A percentile compares a stretch with the other conserved stretches of the same genome.
Conservation (phyloP, 2,329 filamentous ascomycete genomes). For the Aspergillus pseudoviridinutans region DNA sequence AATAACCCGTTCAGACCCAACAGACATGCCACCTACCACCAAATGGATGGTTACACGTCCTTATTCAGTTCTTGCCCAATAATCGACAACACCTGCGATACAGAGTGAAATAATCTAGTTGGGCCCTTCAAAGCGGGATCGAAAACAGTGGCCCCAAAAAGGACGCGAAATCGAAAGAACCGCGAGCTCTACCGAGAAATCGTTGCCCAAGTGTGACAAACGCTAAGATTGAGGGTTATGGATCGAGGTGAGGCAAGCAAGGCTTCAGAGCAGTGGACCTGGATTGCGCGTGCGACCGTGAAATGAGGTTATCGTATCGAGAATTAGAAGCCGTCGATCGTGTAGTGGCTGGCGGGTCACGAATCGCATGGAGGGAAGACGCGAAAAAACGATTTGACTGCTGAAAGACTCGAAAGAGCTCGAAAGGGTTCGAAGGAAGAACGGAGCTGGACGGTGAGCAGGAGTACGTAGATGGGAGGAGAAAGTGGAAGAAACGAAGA, state of each 20-base stretch:
- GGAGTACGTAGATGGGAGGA: background rate
- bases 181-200: background rate
- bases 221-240: background rate
- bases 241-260: background rate
- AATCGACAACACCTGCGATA: background rate
- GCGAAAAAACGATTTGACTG: background rate
- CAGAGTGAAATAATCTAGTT: background rate
- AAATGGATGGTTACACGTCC: slow-evolving; percentile 1
- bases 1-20: slow-evolving; percentile 16
- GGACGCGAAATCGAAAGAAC: background rate
- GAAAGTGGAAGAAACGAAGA: slow-evolving; percentile 5
- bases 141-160: background rate
- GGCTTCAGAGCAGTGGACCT: slow-evolving; percentile 9
- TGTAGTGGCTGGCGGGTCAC: slow-evolving; percentile 13
- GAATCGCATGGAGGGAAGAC: slow-evolving; percentile 20
- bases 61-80: background rate
- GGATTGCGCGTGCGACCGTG: slow-evolving; percentile 23
- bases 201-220: background rate
- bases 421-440: background rate
- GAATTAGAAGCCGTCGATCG: slow-evolving; percentile 17
- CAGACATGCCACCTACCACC: slow-evolving; percentile 20
- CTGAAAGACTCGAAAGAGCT: background rate
- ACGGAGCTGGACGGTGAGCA: background rate
- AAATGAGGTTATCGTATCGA: slow-evolving; percentile 17
- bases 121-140: background rate